These are phyloP conservation scores for Psidium friedrichsthalianum DNA, from an alignment of 345 rosid genomes.

Conservation along the genomic window DNA sequence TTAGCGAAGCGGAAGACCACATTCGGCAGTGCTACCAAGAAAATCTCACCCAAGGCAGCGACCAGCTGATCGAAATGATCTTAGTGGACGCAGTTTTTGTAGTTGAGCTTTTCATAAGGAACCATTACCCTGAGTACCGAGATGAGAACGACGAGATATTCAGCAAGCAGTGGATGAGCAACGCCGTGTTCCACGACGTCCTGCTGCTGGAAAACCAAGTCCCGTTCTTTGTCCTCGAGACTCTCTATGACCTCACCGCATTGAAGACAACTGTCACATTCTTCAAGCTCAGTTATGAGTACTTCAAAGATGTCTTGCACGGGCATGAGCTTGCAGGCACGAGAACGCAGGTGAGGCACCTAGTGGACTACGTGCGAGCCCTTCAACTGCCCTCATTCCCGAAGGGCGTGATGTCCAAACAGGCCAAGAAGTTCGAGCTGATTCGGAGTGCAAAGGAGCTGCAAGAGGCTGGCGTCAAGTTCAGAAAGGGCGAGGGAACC, in stretches of 20 bases:
- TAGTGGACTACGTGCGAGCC: neutral
- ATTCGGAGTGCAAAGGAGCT: neutral
- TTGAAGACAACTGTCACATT: neutral
- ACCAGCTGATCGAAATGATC: constrained; percentile 18
- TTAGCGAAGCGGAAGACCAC: constrained; percentile 5
- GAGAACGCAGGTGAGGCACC: neutral
- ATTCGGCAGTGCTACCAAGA: constrained; percentile 18
- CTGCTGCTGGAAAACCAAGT: neutral
- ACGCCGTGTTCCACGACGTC: neutral
- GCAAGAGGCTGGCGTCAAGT: neutral
- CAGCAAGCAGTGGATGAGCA: neutral
- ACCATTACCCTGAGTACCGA: neutral
- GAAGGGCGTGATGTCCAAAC: neutral
- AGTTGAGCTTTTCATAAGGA: constrained; percentile 21
- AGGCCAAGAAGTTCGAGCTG: neutral
- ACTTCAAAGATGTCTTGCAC: neutral
- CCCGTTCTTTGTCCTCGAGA: neutral
- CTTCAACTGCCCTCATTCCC: neutral
- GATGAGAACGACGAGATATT: constrained; percentile 2
- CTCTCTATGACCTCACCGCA: neutral
- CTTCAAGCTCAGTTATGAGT: neutral
- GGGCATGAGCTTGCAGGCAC: neutral
- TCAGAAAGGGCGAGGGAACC: neutral
- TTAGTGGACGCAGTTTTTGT: constrained; percentile 18
- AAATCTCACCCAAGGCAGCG: neutral